Evolutionary conservation across 2,329 filamentous ascomycete genomes (phyloP), one percentile per base, ranked within the genome.

Genomic region (Ceratocystis alfenasii): DNA sequence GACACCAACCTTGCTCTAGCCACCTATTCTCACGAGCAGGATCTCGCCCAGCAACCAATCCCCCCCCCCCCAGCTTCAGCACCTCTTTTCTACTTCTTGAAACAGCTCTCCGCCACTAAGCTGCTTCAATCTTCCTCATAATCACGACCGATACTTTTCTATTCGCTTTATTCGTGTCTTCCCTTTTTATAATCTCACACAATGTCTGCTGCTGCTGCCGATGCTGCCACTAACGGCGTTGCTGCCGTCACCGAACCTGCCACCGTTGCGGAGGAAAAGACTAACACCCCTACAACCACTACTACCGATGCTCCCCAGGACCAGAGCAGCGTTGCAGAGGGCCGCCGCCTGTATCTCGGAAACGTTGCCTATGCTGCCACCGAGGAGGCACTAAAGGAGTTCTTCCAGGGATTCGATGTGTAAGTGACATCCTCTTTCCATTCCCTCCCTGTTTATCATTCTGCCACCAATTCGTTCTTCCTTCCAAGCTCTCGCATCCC

Each of bases 291-390:
- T 78, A 83, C 36, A 41, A 4, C 80, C 80, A 84, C 90, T 82
- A 87, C 89, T 79, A 86, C 88, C 83, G 86, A 88, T 81, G 81
- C 81, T 75, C 76, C 82, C 83, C 80, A 84, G 84, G 86, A 82
- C 82, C 87, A 88, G 81, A 85, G 86, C 75, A 96, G 91, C 82
- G 94, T 94, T 79, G 92, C 93, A 79, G 94, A 99, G 84, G 93
- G 94, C 79, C 90, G 94, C 83, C 90, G 94, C 82, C 88, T 99
- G 75, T 99, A 99, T 83, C 97, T 99, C 83, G 94, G 94, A 84
- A 99, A 99, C 85, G 89, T 99, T 86, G 94, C 94, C 75, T 99
- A 99, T 80, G 92, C 93, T 87, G 97, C 94, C 87, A 96, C 91
- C 79, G 94, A 97, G 89, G 94, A 89, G 88, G 91, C 96, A 87